A percentile compares a stretch with the other conserved stretches of the same genome.
phyloP scores from a whole-genome alignment of 345 rosid species.

The Eucalyptus caleyi region DNA sequence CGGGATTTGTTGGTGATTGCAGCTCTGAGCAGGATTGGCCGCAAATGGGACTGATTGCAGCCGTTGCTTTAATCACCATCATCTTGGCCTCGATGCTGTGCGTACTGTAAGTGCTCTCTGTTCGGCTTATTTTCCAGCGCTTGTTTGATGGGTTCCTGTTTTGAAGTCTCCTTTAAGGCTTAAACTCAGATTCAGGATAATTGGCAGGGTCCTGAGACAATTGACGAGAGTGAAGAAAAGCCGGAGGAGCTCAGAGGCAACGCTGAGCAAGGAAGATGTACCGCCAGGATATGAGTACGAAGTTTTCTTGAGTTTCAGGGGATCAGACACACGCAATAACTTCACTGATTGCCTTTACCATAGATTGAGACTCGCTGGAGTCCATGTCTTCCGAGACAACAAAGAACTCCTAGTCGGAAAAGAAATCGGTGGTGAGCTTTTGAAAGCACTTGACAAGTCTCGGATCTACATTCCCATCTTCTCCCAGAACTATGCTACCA shows the following conservation, averaged over 20 bases:
- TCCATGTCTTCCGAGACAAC: neutral
- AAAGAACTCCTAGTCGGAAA: neutral
- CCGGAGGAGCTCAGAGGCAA: neutral
- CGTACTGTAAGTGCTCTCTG: neutral
- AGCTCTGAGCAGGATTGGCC: neutral
- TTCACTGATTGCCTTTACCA: neutral
- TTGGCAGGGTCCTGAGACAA: neutral
- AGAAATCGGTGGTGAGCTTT: neutral
- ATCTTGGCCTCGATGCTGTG: neutral
- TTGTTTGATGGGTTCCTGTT: neutral
- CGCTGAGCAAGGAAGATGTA: accelerated
- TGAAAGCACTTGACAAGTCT: neutral
- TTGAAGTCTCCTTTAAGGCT: neutral
- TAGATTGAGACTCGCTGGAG: neutral
- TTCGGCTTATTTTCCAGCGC: neutral
- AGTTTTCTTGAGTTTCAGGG: neutral
- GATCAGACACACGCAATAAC: neutral
- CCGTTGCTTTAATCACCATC: neutral
- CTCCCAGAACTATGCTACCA: neutral
- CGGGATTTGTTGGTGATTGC: neutral
- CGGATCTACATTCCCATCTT: neutral
- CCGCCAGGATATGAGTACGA: neutral
- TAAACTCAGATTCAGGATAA: accelerated
- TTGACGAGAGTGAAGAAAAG: neutral
- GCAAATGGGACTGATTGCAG: neutral